Base-by-base conservation (phyloP, 495 filamentous ascomycete genomes). In the Daldinia loculata region DNA sequence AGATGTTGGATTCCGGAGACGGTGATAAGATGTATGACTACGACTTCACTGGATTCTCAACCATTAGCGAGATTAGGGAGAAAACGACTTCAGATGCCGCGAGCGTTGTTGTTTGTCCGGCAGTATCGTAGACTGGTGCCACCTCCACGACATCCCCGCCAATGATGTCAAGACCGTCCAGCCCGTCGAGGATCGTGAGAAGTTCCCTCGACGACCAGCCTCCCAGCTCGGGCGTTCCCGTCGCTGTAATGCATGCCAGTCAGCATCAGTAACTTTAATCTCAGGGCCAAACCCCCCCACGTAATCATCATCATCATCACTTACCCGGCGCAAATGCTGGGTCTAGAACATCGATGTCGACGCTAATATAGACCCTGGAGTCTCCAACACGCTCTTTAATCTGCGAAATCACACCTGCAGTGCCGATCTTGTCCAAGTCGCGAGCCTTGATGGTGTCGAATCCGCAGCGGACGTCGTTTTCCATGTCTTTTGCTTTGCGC, bases 321-420 rank as follows among this genome's bases (percentile, higher is more conserved):
- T 43, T 69, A 78, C 80, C 80, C 12, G 80, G 80, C 26, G 80
- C 80, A 67, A 70, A 81, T 2, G 92, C 93, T 4, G 93, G 93
- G 74, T 97, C 93, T 14, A 97, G 78, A 0, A 92, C 92, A 74
- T 97, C 93, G 63, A 97, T 96, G 73, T 97, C 93, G 45, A 97
- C 93, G 61, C 88, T 92, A 45, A 96, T 83, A 75, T 97, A 97
- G 2, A 95, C 91, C 0, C 87, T 90, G 50, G 91, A 88, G 15
- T 88, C 85, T 1, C 92, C 92, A 6, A 97, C 91, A 3, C 92
- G 82, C 1, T 91, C 85, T 51, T 89, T 84, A 72, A 96, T 93
- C 69, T 86, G 89, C 72, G 90, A 82, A 66, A 95, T 90, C 52
- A 97, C 89, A 0, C 90, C 93, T 0, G 86, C 82, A 39, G 79